Conservation (phyloP, 495 filamentous ascomycete genomes). For the Neurospora discreta region DNA sequence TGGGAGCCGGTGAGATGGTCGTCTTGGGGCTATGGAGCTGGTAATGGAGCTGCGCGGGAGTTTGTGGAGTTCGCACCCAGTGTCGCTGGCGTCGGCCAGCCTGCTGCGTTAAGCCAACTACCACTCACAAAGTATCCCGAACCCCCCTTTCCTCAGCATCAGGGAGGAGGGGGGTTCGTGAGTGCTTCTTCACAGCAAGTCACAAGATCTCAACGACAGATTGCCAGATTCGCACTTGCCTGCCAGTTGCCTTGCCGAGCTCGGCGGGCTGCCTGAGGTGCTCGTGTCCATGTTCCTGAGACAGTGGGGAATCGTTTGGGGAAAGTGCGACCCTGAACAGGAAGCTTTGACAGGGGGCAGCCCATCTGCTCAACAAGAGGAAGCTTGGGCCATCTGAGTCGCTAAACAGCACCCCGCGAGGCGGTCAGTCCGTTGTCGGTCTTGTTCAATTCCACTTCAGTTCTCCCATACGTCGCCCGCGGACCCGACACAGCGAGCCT, state of each 20-base stretch:
- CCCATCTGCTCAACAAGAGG: neutral
- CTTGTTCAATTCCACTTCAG: neutral
- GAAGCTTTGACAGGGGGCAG: neutral
- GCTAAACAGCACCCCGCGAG: neutral
- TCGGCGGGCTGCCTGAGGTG: neutral
- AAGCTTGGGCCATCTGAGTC: neutral
- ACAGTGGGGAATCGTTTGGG: neutral
- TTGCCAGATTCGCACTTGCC: neutral
- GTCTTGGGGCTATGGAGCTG: neutral
- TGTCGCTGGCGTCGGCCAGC: too few species aligned
- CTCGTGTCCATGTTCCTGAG: neutral
- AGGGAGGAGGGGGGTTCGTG: neutral
- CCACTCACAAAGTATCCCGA: neutral
- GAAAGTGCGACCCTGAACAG: neutral
- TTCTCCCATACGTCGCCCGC: neutral
- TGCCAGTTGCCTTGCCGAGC: neutral
- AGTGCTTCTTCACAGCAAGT: neutral
- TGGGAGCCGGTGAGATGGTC: neutral
- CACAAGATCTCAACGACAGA: neutral
- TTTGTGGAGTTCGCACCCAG: neutral
- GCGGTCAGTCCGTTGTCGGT: neutral
- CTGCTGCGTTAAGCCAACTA: too few species aligned
- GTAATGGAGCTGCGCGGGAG: neutral
- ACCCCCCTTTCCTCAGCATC: neutral
- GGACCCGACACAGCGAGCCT: neutral